Evolutionary conservation across 345 rosid species (phyloP).

Genomic region (Camelina laxa): DNA sequence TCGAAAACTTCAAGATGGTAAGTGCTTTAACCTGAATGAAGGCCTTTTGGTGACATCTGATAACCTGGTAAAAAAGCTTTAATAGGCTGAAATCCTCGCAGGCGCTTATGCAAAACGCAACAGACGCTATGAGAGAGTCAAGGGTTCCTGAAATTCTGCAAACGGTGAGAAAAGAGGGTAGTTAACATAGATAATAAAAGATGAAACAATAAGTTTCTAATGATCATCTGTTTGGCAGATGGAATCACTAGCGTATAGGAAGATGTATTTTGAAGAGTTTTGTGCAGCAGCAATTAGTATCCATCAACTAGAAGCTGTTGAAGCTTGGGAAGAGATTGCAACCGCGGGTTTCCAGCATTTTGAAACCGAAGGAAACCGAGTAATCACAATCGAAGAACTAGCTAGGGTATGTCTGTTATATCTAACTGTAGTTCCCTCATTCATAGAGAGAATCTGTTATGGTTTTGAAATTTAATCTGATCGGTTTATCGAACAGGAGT

Average conservation of each 20-base stretch:
- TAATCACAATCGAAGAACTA: constrained; percentile 71
- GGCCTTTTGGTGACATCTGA: constrained; percentile 11
- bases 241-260: constrained; percentile 72
- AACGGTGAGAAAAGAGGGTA: constrained; percentile 37
- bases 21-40: constrained; percentile 10
- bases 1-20: constrained; percentile 79
- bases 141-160: constrained; percentile 66
- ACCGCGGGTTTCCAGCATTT: constrained; percentile 69
- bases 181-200: no score
- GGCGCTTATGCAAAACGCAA: constrained; percentile 63
- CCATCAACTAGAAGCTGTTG: constrained; percentile 76
- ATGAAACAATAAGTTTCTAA: not conserved
- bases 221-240: constrained; percentile 48
- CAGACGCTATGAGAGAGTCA: constrained; percentile 79
- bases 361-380: constrained; percentile 75
- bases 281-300: constrained; percentile 86
- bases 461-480: not conserved
- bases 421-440: not conserved
- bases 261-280: constrained; percentile 82
- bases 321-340: constrained; percentile 76
- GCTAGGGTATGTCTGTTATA: constrained; percentile 54
- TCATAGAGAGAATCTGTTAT: not conserved
- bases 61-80: not conserved
- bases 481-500: constrained; percentile 55
- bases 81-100: constrained; percentile 35